Base-by-base conservation (phyloP, 768 basidiomycete species). In the Antrodiella citrinella region DNA sequence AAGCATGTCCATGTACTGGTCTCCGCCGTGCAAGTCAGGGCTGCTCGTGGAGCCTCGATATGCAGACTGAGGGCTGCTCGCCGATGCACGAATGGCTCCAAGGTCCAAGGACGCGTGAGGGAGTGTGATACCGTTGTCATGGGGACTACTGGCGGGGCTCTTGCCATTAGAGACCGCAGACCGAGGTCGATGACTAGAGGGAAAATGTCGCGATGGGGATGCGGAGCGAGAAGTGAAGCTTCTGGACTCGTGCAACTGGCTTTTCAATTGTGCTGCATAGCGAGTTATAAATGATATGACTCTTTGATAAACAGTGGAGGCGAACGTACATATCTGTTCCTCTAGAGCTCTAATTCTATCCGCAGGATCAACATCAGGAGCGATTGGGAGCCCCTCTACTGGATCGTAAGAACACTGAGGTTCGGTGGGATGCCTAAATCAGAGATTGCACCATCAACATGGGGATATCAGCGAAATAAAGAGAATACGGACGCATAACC, bases 321-420 rank as follows among this genome's bases (percentile, higher is more conserved):
- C n/a, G 2, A 21, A 60, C 75, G 55, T 62, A 88, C 89, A 72
- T 56, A 91, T 82, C 71, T 91, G 80, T 51, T 81, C 80, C 65
- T 91, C 89, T 15, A 91, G 69, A 39, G 82, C 74, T 51, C 76
- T 77, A 51, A 91, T 88, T 64, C 84, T 87, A 53, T 88, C 85
- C 11, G 78, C 58, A n/a, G 87, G 86, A 64, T 91, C 85, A 11
- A 77, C 80, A 52, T 90, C 86, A 45, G 87, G 77, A 19, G 85
- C 82, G 35, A 91, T 75, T 5, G 80, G 73, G 30, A 91, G 65
- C 15, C 89, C 90, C 64, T 91, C 89, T 13, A 91, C 82, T 2
- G 88, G 89, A 66, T 92, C 89, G 63, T 92, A 92, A 9, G 79
- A 79, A 59, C 89, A 92, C 59, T 85, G 83, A 5, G 89, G 89